Percentiles rank a stretch among this genome's conserved stretches.
These are phyloP conservation scores for Trichoderma afroharzianum DNA, from an alignment of 2,329 filamentous ascomycete genomes.

Conservation along the genomic window DNA sequence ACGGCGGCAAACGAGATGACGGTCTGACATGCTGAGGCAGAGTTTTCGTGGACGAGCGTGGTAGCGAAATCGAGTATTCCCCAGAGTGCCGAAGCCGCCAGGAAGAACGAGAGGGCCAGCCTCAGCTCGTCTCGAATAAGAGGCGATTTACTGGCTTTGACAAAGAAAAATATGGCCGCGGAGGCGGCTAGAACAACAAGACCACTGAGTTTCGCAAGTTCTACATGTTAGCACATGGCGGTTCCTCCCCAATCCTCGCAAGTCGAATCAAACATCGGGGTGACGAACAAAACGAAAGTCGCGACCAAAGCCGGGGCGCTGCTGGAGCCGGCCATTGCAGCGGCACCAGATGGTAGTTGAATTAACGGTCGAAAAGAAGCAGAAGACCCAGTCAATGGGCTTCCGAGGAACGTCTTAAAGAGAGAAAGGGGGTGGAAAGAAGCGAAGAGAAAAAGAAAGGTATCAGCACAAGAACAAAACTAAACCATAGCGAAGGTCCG, in stretches of 20 bases:
- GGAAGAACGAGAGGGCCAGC: slow-evolving; percentile 59
- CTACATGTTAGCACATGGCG: slow-evolving; percentile 27
- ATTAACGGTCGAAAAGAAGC: slow-evolving; percentile 29
- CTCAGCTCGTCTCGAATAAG: slow-evolving; percentile 57
- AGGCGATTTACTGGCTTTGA: slow-evolving; percentile 46
- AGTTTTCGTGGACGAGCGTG: slow-evolving; percentile 43
- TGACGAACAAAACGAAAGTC: slow-evolving; percentile 47
- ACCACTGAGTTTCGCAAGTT: slow-evolving; percentile 35
- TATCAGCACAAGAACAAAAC: slow-evolving; percentile 18
- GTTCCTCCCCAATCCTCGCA: not conserved
- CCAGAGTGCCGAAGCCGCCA: slow-evolving; percentile 51
- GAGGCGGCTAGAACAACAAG: slow-evolving; percentile 52
- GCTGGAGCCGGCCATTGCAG: slow-evolving; percentile 44
- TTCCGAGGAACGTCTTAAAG: slow-evolving; percentile 20
- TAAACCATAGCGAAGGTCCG: slow-evolving; percentile 18
- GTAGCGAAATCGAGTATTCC: slow-evolving; percentile 50
- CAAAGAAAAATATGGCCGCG: slow-evolving; percentile 43
- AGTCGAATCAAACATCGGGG: slow-evolving; percentile 34
- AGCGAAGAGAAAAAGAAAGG: slow-evolving; percentile 16
- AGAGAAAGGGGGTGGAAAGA: slow-evolving; percentile 22
- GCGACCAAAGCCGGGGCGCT: slow-evolving; percentile 48
- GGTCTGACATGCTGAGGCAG: slow-evolving; percentile 47
- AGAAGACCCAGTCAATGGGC: slow-evolving; percentile 47
- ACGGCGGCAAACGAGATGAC: slow-evolving; percentile 49
- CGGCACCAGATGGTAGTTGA: slow-evolving; percentile 26